Conservation (phyloP, 352 stramenopile genomes). For the Phytophthora macrochlamydospora region DNA sequence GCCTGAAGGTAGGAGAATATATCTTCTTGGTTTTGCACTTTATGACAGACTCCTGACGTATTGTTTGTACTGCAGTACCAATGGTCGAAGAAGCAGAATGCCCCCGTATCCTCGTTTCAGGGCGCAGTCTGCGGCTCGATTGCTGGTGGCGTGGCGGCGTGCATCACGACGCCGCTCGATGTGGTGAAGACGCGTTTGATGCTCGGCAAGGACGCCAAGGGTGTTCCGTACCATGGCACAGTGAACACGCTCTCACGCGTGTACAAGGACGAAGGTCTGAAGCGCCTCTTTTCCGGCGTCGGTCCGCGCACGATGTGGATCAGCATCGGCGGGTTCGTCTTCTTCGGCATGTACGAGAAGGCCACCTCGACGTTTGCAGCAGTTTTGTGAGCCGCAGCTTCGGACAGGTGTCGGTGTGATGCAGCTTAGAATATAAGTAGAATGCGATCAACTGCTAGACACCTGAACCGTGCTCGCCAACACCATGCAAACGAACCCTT, state of each 20-base stretch:
- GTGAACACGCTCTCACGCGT: constrained; percentile 92
- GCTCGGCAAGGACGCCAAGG: constrained; percentile 95
- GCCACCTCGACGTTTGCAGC: constrained; percentile 70
- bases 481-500: neutral
- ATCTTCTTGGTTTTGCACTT: neutral
- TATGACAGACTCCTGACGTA: neutral
- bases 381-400: constrained; percentile 36
- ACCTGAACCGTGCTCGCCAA: neutral
- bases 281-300: constrained; percentile 94
- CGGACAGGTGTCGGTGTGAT: too few relatives aligned
- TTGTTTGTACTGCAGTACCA: constrained; percentile 48
- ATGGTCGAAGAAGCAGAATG: constrained; percentile 80
- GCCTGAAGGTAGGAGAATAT: constrained; percentile 84
- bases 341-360: constrained; percentile 99
- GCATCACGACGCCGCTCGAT: constrained; percentile 98
- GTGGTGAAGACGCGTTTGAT: constrained; percentile 99
- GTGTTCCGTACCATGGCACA: constrained; percentile 91
- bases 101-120: constrained; percentile 90
- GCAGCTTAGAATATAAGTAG: too few relatives aligned
- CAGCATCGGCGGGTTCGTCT: constrained; percentile 99
- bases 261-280: constrained; percentile 90
- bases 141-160: constrained; percentile 94
- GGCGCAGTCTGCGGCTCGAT: constrained; percentile 95
- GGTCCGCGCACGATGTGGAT: constrained; percentile 99
- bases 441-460: too few relatives aligned